Base-by-base conservation (phyloP, 2,329 filamentous ascomycete genomes). In the Aureobasidium musti region DNA sequence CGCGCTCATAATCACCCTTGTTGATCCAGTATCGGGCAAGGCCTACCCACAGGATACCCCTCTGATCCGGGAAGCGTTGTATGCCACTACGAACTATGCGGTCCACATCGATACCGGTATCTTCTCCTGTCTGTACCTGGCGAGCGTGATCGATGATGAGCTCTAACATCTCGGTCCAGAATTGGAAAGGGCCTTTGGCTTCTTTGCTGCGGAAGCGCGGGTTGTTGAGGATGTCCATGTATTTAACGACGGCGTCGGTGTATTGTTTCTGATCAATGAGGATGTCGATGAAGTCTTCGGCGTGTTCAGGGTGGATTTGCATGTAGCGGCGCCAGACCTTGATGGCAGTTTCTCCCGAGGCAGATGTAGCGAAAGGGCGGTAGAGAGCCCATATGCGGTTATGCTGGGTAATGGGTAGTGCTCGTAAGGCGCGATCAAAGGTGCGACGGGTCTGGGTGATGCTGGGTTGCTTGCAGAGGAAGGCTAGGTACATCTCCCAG, bases 121-220 rank as follows among this genome's bases (percentile, higher is more conserved):
- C 90, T 69, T 91, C 86, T 17, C 89, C 88, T 6, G 91, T 90
- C 73, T 95, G 87, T 57, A 99, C 88, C 49, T 96, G 87, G 43
- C 72, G 69, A 4, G 95, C 95, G 76, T 97, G 92, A 68, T 91
- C 91, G 50, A 99, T 96, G 53, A 99, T 82, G 70, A 98, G 78
- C 74, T 99, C 95, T 41, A 98, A 89, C 91, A 99, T 96, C 77
- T 99, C 95, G 70, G 88, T 95, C 95, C 95, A 99, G 57, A 99
- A 84, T 77, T 99, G 92, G 76, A 96, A 99, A 69, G 94, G 91
- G 0, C 95, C 94, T 79, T 97, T 97, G 68, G 91, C 91, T 71
- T 95, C 88, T 79, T 96, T 97, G 80, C 94, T 98, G 75, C 88
- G 87, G 79, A 99, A 98, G 41, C 88, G 88, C 3, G 91, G 86